A percentile compares a stretch with the other conserved stretches of the same genome.
These are phyloP conservation scores for Penicillium vulpinum DNA, from an alignment of 2,329 filamentous ascomycete species.

Conservation along the genomic window DNA sequence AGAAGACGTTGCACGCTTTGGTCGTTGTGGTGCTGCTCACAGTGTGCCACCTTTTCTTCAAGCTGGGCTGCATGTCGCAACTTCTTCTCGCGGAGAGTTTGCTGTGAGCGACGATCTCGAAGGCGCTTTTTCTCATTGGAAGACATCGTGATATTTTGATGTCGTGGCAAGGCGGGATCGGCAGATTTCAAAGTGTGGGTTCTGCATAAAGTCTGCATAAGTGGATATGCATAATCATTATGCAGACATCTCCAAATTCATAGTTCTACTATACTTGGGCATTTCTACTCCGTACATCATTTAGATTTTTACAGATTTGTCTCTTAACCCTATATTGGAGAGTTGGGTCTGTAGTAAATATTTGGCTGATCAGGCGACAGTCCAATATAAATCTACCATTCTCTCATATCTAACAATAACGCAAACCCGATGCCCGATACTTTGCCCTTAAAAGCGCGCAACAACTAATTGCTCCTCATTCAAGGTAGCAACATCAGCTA, in stretches of 20 bases:
- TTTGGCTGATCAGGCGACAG: too few relatives aligned
- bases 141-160: conserved; percentile 2
- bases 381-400: too few relatives aligned
- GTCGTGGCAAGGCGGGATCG: neutral
- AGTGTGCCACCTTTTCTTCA: conserved; percentile 25
- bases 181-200: neutral
- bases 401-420: too few relatives aligned
- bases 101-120: conserved; percentile 30
- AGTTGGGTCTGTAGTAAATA: too few relatives aligned
- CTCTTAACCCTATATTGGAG: too few relatives aligned
- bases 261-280: neutral
- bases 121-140: conserved; percentile 23
- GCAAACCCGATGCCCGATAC: too few relatives aligned
- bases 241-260: neutral
- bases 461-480: too few relatives aligned
- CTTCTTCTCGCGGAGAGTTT: conserved; percentile 29
- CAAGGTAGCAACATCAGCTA: too few relatives aligned
- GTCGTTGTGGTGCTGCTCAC: conserved; percentile 27
- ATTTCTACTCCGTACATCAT: neutral
- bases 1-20: conserved; percentile 18
- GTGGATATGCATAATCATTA: neutral
- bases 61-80: conserved; percentile 19
- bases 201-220: neutral
- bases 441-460: too few relatives aligned
- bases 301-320: neutral